Evolutionary conservation across 441 rosid genomes (phyloP).

Genomic region (Hura crepitans): DNA sequence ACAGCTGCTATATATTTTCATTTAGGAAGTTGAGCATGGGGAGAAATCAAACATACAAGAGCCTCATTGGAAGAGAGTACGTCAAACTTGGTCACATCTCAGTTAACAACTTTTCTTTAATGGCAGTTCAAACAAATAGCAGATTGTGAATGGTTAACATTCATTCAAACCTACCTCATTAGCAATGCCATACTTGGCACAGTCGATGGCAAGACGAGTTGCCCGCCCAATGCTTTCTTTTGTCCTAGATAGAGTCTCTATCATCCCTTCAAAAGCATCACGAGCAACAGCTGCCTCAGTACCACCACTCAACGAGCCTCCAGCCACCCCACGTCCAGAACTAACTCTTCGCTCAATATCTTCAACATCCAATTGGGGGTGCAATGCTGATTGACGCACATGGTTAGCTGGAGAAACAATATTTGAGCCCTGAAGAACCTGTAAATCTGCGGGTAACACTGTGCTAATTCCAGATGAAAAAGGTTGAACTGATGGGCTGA

Average conservation of each 20-base stretch:
- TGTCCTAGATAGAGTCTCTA: conserved; percentile 96
- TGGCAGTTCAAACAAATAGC: conserved; percentile 9
- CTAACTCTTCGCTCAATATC: conserved; percentile 65
- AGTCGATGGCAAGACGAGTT: conserved; percentile 96
- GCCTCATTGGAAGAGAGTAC: not conserved
- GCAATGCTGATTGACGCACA: conserved; percentile 44
- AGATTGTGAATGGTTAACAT: not conserved
- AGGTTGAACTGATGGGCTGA: conserved; percentile 54
- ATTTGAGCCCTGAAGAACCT: conserved; percentile 34
- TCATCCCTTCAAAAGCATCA: conserved; percentile 99
- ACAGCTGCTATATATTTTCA: no score
- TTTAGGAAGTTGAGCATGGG: no score
- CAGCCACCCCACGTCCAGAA: conserved; percentile 61
- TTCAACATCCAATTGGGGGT: conserved; percentile 53
- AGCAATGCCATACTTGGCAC: conserved; percentile 96
- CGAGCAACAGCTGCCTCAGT: conserved; percentile 98
- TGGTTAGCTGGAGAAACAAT: conserved; percentile 53
- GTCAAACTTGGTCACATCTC: not conserved
- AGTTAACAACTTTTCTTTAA: not conserved
- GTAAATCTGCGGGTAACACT: conserved; percentile 40
- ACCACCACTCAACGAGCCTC: conserved; percentile 82
- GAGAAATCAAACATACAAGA: not conserved
- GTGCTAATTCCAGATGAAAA: conserved; percentile 39
- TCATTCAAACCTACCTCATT: conserved; percentile 63
- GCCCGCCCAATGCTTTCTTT: conserved; percentile 99